phyloP scores from a whole-genome alignment of 208 protist genomes.

The Leishmania amazonensis region DNA sequence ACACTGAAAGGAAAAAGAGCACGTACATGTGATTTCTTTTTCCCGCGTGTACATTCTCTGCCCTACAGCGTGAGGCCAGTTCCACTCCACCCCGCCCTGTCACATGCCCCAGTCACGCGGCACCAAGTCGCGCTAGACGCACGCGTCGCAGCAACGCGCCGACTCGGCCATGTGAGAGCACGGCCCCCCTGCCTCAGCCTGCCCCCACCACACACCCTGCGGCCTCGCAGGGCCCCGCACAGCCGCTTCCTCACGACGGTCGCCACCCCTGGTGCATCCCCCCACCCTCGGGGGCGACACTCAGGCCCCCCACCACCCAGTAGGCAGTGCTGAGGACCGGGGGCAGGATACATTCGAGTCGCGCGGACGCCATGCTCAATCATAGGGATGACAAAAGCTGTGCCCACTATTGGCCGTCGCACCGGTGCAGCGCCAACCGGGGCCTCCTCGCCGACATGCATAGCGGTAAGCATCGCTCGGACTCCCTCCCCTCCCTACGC shows the following conservation, averaged over 20 bases:
- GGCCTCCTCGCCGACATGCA: neutral
- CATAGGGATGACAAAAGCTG: neutral
- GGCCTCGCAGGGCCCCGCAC: neutral
- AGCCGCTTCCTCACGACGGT: neutral
- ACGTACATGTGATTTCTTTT: neutral
- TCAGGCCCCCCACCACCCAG: neutral
- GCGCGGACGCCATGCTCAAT: neutral
- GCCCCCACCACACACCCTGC: no score
- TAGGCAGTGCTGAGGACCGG: neutral
- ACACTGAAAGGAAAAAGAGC: neutral
- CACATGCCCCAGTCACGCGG: neutral
- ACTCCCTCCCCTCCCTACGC: neutral
- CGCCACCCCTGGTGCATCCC: neutral
- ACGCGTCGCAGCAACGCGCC: neutral
- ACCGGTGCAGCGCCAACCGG: neutral
- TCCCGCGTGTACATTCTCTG: no score
- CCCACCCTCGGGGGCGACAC: neutral
- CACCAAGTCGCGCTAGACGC: neutral
- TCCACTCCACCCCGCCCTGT: neutral
- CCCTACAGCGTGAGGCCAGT: no score
- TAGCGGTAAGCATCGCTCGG: neutral
- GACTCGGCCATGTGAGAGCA: neutral
- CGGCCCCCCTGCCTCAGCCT: neutral
- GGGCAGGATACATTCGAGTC: neutral
- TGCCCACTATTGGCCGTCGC: neutral